These are phyloP conservation scores for Funneliformis geosporum DNA, from an alignment of 192 early-diverging fungal genomes.

Conservation along the genomic window DNA sequence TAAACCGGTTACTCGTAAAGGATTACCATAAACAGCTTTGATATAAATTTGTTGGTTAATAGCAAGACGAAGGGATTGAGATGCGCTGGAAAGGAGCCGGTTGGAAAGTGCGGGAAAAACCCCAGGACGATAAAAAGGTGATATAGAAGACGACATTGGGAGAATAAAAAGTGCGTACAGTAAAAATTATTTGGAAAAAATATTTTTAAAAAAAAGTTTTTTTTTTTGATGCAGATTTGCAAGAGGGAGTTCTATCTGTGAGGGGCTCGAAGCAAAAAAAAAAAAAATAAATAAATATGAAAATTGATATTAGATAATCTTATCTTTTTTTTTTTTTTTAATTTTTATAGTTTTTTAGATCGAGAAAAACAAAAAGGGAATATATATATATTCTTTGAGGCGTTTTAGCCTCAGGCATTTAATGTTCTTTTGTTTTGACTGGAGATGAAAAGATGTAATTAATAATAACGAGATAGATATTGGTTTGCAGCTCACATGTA, in stretches of 20 bases:
- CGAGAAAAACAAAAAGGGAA: background rate
- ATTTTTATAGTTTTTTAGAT: background rate
- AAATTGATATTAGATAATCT: background rate
- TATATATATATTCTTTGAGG: background rate
- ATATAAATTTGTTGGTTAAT: constrained; percentile 22
- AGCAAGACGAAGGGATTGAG: constrained; percentile 23
- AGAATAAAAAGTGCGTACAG: background rate
- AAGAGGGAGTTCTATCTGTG: background rate
- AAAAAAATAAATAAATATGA: too few species aligned
- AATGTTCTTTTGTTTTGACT: background rate
- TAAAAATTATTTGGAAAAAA: background rate
- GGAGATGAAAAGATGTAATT: background rate
- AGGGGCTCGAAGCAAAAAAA: background rate
- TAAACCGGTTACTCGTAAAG: constrained; percentile 3
- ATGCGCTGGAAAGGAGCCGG: constrained; percentile 23
- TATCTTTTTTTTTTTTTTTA: background rate
- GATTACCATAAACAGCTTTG: constrained; percentile 18
- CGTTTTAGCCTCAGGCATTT: background rate
- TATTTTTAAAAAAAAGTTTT: background rate
- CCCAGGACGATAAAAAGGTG: constrained; percentile 31
- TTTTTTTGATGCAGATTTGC: background rate
- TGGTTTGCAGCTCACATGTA: background rate
- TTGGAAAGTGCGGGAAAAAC: constrained; percentile 24
- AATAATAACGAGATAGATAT: background rate
- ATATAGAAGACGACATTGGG: constrained; percentile 25